Percentiles rank a stretch among this genome's conserved stretches.
These are phyloP conservation scores for Kingdonia uniflora DNA, from an alignment of 164 flowering plant species.

Conservation along the genomic window DNA sequence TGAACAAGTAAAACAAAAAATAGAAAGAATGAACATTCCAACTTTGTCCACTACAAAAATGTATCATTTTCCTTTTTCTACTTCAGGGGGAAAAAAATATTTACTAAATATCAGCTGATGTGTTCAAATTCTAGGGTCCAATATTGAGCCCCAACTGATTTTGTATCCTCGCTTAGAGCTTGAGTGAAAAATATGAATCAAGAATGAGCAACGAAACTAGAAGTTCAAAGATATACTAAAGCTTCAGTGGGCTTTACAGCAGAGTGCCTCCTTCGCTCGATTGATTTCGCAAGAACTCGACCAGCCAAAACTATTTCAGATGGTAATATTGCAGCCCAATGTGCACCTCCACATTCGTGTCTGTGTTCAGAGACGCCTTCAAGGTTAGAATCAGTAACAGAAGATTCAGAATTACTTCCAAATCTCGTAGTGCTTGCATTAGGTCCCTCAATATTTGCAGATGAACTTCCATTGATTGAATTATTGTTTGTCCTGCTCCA, in stretches of 20 bases:
- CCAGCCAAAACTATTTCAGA: conserved; percentile 71
- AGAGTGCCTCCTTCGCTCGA: conserved; percentile 22
- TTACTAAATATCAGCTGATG: too few relatives aligned
- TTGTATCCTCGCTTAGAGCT: too few relatives aligned
- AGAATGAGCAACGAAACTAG: too few relatives aligned
- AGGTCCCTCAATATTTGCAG: conserved; percentile 30
- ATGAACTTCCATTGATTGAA: conserved; percentile 11
- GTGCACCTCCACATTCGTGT: conserved; percentile 76
- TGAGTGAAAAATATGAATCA: too few relatives aligned
- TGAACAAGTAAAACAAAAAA: too few relatives aligned
- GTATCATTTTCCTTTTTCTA: too few relatives aligned
- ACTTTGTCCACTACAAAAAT: too few relatives aligned
- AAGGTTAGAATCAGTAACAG: conserved; percentile 6
- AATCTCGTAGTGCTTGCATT: conserved; percentile 18
- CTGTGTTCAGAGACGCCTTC: conserved; percentile 42
- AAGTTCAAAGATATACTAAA: conserved; percentile 34
- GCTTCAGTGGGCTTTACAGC: conserved; percentile 12
- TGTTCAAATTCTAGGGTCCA: too few relatives aligned
- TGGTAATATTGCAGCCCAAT: conserved; percentile 79
- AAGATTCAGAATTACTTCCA: conserved; percentile 7
- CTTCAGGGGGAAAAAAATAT: too few relatives aligned
- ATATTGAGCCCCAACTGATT: too few relatives aligned
- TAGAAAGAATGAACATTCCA: too few relatives aligned
- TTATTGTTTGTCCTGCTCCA: conserved; percentile 6
- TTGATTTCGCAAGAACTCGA: conserved; percentile 42